phyloP scores from a whole-genome alignment of 208 protist genomes.

The Crithidia bombi region DNA sequence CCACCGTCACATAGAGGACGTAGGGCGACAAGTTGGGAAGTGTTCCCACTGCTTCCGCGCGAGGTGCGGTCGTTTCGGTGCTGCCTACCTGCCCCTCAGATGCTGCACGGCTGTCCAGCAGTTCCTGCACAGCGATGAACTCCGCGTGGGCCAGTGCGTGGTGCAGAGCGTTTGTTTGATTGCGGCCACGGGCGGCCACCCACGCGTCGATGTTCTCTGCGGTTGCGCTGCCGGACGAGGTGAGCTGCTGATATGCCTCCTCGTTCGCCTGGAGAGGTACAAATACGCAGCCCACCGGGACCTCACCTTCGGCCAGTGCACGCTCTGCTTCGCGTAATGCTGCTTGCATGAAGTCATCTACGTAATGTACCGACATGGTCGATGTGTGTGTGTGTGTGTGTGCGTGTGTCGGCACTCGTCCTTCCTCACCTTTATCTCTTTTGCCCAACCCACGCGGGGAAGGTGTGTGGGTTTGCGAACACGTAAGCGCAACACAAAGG shows the following conservation, averaged over 20 bases:
- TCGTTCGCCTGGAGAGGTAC: constrained; percentile 44
- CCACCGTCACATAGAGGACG: constrained; percentile 94
- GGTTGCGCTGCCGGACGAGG: background rate
- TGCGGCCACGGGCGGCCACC: constrained; percentile 60
- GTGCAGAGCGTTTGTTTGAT: constrained; percentile 87
- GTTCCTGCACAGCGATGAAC: constrained; percentile 71
- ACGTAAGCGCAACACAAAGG: no score
- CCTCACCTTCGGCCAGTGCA: constrained; percentile 85
- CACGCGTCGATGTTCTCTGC: constrained; percentile 2
- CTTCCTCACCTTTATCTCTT: no score
- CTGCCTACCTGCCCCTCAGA: background rate
- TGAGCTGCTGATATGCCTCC: constrained; percentile 7
- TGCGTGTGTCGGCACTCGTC: no score
- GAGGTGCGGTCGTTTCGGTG: no score
- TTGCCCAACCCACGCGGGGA: no score
- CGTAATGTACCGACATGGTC: constrained; percentile 41
- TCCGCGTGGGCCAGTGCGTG: constrained; percentile 94
- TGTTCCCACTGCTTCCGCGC: background rate
- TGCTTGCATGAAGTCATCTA: constrained; percentile 68
- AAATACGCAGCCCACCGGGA: constrained; percentile 96
- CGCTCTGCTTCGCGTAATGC: constrained; percentile 62
- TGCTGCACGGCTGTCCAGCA: constrained; percentile 25
- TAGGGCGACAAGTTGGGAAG: constrained; percentile 52
- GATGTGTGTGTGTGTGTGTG: background rate
- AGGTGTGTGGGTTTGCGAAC: no score